These are phyloP conservation scores for Amaranthus hypochondriacus DNA, from an alignment of 148 eudicot genomes.

Conservation along the genomic window DNA sequence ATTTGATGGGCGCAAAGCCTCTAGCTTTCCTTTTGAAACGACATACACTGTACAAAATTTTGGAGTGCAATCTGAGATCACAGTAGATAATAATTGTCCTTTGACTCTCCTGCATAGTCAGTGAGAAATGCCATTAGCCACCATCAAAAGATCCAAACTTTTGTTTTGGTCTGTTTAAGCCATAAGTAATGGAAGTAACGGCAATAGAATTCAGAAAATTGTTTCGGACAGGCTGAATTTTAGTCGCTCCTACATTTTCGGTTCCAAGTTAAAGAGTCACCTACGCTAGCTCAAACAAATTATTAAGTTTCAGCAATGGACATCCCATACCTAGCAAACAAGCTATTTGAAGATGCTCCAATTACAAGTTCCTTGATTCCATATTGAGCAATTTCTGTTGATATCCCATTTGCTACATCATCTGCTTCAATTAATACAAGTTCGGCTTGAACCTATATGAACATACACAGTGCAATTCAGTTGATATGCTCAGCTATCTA, in stretches of 20 bases:
- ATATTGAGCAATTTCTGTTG: constrained; percentile 33
- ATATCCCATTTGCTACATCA: constrained; percentile 50
- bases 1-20: constrained; percentile 66
- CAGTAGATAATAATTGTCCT: constrained; percentile 52
- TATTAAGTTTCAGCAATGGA: background rate
- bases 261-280: too few relatives aligned
- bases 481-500: background rate
- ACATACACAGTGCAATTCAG: background rate
- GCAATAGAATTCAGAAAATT: too few relatives aligned
- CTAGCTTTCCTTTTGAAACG: constrained; percentile 72
- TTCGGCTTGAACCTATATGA: constrained; percentile 61
- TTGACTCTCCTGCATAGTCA: constrained; percentile 37
- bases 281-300: too few relatives aligned
- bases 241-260: too few relatives aligned
- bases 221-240: too few relatives aligned
- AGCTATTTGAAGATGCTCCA: constrained; percentile 69
- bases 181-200: too few relatives aligned
- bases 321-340: constrained; percentile 65
- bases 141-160: background rate
- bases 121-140: background rate
- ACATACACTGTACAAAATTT: constrained; percentile 79
- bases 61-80: constrained; percentile 61
- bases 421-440: constrained; percentile 68
- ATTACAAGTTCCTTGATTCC: constrained; percentile 62
- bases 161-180: too few relatives aligned